phyloP scores from a whole-genome alignment of 1,139 yeast species.

The Hyphopichia khmerensis region DNA sequence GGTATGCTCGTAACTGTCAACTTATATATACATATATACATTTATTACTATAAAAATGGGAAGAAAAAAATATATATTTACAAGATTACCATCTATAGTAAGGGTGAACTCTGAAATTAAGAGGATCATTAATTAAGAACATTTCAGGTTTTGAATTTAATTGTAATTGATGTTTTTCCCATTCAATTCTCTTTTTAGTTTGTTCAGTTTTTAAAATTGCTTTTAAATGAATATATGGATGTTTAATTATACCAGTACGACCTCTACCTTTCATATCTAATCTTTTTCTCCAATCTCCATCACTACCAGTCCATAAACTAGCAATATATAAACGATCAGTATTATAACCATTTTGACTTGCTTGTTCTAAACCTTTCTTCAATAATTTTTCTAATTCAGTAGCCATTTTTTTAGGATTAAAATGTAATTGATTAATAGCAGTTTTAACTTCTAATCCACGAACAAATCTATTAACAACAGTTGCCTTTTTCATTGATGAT shows the following conservation, averaged over 20 bases:
- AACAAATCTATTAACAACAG: conserved; percentile 73
- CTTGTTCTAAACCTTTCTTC: conserved; percentile 70
- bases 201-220: conserved; percentile 68
- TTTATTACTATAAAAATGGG: too few relatives aligned
- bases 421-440: conserved; percentile 92
- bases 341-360: conserved; percentile 56
- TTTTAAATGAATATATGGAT: conserved; percentile 77
- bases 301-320: conserved; percentile 91
- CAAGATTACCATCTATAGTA: conserved; percentile 40
- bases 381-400: conserved; percentile 77
- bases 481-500: conserved; percentile 85
- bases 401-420: conserved; percentile 76
- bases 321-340: conserved; percentile 67
- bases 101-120: conserved; percentile 44
- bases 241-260: conserved; percentile 74
- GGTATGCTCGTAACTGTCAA: too few relatives aligned
- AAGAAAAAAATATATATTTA: too few relatives aligned
- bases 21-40: not conserved
- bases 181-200: conserved; percentile 58
- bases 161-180: conserved; percentile 52
- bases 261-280: conserved; percentile 92
- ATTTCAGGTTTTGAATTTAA: conserved; percentile 45
- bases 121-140: conserved; percentile 45
- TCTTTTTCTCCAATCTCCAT: conserved; percentile 71
- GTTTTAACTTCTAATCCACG: conserved; percentile 66